Evolutionary conservation across 768 basidiomycete species (phyloP).

Genomic region (Scleroderma citrinum): DNA sequence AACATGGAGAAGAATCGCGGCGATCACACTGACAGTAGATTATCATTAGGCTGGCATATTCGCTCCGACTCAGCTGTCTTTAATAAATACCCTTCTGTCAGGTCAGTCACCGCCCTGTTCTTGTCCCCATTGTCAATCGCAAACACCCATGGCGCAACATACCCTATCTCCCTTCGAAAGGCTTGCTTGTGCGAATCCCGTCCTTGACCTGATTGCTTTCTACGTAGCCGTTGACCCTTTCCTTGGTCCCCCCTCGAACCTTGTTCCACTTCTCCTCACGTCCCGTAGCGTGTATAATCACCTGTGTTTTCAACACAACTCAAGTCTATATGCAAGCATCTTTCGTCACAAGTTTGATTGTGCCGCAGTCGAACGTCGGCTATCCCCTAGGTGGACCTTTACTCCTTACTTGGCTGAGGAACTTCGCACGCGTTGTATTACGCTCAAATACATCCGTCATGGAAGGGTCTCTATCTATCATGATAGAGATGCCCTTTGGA

Average conservation of each 20-base stretch:
- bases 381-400: slow-evolving; percentile 33
- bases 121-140: not conserved
- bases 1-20: slow-evolving; percentile 27
- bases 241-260: slow-evolving; percentile 38
- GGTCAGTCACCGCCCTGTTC: slow-evolving; percentile 3
- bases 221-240: slow-evolving; percentile 32
- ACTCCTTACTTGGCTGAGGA: slow-evolving; percentile 36
- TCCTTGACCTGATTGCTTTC: slow-evolving; percentile 39
- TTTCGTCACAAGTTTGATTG: slow-evolving; percentile 43
- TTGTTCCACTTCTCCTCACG: slow-evolving; percentile 35
- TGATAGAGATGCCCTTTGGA: slow-evolving; percentile 46
- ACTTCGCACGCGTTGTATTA: slow-evolving; percentile 36
- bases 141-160: slow-evolving; percentile 1
- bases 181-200: slow-evolving; percentile 12
- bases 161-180: slow-evolving; percentile 13
- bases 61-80: slow-evolving; percentile 24
- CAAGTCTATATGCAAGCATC: slow-evolving; percentile 37
- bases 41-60: slow-evolving; percentile 30
- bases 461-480: slow-evolving; percentile 8
- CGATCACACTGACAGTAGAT: slow-evolving; percentile 33
- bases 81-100: slow-evolving; percentile 16
- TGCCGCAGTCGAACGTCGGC: slow-evolving; percentile 34
- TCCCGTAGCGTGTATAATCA: slow-evolving; percentile 32
- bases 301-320: slow-evolving; percentile 32
- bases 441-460: slow-evolving; percentile 37